These are phyloP conservation scores for Zangia roseola DNA, from an alignment of 768 basidiomycete species.

Conservation along the genomic window DNA sequence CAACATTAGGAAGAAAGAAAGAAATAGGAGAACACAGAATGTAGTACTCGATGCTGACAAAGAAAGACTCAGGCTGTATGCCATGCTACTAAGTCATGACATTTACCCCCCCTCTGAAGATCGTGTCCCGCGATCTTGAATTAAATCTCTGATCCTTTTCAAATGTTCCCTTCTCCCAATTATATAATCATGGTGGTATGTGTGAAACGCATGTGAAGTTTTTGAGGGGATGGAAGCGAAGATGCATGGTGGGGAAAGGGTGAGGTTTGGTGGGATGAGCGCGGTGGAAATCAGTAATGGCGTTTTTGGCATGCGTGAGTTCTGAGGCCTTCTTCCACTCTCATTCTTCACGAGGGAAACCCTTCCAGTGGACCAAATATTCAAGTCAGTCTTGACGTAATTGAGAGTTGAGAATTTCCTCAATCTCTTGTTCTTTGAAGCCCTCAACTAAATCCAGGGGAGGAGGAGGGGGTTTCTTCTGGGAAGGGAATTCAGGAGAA, in stretches of 20 bases:
- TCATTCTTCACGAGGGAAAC: background rate
- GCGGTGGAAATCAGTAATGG: constrained; percentile 10
- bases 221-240: background rate
- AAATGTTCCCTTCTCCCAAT: too few species aligned
- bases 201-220: too few species aligned
- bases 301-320: constrained; percentile 3
- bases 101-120: too few species aligned
- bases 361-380: constrained; percentile 32
- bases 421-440: constrained; percentile 1
- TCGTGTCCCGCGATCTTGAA: too few species aligned
- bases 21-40: too few species aligned
- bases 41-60: too few species aligned
- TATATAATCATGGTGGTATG: too few species aligned
- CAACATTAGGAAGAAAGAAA: too few species aligned
- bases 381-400: constrained; percentile 4
- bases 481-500: background rate
- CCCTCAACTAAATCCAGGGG: background rate
- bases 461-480: background rate
- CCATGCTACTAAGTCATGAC: too few species aligned
- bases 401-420: constrained; percentile 21
- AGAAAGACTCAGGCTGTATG: too few species aligned
- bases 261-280: constrained; percentile 1
- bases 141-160: too few species aligned
- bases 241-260: background rate
- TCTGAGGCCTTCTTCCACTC: constrained; percentile 18